Conservation (phyloP, 345 rosid species). For the Pelargonium nanum region DNA sequence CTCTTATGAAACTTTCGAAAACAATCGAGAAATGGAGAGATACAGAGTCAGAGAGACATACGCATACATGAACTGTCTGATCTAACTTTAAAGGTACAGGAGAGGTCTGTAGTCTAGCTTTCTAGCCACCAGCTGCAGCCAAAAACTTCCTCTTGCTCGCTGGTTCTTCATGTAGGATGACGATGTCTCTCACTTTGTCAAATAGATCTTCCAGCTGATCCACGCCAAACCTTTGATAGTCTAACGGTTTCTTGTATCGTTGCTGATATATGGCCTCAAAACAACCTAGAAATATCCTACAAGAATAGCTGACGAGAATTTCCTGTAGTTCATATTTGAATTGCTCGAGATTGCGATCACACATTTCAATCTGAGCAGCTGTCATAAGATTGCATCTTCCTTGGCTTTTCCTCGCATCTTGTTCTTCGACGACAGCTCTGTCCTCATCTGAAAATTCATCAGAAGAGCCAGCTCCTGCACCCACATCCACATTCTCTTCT, state of each 20-base stretch:
- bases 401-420: conserved; percentile 23
- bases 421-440: conserved; percentile 33
- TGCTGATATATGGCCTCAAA: conserved; percentile 78
- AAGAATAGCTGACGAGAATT: conserved; percentile 76
- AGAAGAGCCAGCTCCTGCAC: conserved; percentile 37
- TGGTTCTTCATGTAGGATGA: conserved; percentile 53
- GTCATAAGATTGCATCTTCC: conserved; percentile 15
- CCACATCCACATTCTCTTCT: conserved; percentile 24
- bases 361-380: conserved; percentile 19
- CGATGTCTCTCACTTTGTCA: conserved; percentile 55
- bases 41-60: conserved; percentile 4
- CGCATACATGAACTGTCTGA: conserved; percentile 7
- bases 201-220: conserved; percentile 69
- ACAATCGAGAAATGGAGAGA: neutral
- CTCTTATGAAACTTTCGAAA: conserved; percentile 6
- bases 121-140: conserved; percentile 30
- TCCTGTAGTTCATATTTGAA: conserved; percentile 81
- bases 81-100: conserved; percentile 9
- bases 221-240: conserved; percentile 46
- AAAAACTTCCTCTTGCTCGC: conserved; percentile 48
- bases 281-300: conserved; percentile 52
- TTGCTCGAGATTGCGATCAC: conserved; percentile 33
- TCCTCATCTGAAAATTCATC: conserved; percentile 71
- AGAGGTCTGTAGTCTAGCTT: conserved; percentile 1
- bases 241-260: conserved; percentile 62